Conservation (phyloP, 2,329 filamentous ascomycete species). For the Neofusicoccum cordaticola region DNA sequence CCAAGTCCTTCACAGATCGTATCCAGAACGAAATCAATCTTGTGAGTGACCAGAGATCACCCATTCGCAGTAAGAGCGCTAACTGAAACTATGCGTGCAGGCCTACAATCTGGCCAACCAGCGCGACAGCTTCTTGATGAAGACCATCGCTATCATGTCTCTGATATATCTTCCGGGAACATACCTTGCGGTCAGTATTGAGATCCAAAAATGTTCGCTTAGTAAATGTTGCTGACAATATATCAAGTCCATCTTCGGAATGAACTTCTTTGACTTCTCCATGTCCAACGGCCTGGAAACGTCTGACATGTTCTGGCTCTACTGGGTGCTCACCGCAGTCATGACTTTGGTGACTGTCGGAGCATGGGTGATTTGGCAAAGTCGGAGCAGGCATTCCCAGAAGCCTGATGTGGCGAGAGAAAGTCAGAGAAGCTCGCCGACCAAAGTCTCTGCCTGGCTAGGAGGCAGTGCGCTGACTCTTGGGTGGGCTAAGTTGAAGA, state of each 20-base stretch:
- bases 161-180: not conserved
- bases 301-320: not conserved
- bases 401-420: not conserved
- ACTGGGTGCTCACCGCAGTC: not conserved
- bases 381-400: not conserved
- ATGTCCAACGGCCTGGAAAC: not conserved
- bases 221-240: not conserved
- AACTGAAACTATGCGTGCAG: not conserved
- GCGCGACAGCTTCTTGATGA: conserved; percentile 8
- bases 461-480: not conserved
- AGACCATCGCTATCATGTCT: conserved; percentile 1
- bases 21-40: conserved; percentile 10
- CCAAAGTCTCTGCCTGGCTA: not conserved
- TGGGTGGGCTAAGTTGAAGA: not conserved
- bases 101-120: conserved; percentile 2
- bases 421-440: not conserved
- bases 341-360: not conserved
- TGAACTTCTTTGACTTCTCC: conserved; percentile 8
- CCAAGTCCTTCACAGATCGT: not conserved
- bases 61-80: not conserved
- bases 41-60: not conserved
- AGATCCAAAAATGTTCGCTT: no score
- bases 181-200: not conserved
- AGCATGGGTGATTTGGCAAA: not conserved
- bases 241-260: not conserved